Evolutionary conservation across 805 yeast genomes (phyloP).

Genomic region (Candida oleophila): DNA sequence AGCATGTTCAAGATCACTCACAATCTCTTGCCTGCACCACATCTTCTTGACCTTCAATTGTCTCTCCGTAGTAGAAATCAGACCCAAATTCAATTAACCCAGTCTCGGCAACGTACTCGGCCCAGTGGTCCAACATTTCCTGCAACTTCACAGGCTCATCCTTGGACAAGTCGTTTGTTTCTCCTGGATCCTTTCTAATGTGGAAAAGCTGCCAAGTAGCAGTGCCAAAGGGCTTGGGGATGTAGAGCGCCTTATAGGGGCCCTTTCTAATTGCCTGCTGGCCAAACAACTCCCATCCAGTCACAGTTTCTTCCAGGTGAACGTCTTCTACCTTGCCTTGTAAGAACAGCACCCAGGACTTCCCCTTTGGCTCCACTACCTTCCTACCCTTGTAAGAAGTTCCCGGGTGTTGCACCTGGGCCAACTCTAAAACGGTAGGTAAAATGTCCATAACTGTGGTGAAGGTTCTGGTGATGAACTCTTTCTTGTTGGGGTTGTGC

Average conservation of each 20-base stretch:
- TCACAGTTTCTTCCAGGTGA: constrained; percentile 43
- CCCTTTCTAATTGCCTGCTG: constrained; percentile 58
- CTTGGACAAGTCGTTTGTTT: constrained; percentile 44
- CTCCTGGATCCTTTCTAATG: constrained; percentile 49
- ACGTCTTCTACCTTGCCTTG: constrained; percentile 23
- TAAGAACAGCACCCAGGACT: constrained; percentile 43
- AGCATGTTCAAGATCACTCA: not conserved
- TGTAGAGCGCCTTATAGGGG: constrained; percentile 44
- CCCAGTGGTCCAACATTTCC: constrained; percentile 48
- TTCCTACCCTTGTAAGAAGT: constrained; percentile 37
- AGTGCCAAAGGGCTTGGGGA: constrained; percentile 50
- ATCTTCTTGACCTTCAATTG: constrained; percentile 8
- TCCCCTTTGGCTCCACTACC: constrained; percentile 47
- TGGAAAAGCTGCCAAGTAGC: constrained; percentile 43
- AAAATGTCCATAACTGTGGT: constrained; percentile 60
- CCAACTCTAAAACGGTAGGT: constrained; percentile 54
- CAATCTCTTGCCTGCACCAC: not conserved
- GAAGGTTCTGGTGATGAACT: constrained; percentile 35
- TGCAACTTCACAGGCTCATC: constrained; percentile 34
- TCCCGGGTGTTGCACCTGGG: constrained; percentile 46
- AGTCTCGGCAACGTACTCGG: constrained; percentile 51
- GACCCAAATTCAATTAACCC: constrained; percentile 38
- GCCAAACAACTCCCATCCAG: constrained; percentile 60
- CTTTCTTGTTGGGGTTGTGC: constrained; percentile 5
- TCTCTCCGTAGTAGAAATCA: constrained; percentile 8